Conservation (phyloP, 805 yeast species). For the Pichia paraexigua region DNA sequence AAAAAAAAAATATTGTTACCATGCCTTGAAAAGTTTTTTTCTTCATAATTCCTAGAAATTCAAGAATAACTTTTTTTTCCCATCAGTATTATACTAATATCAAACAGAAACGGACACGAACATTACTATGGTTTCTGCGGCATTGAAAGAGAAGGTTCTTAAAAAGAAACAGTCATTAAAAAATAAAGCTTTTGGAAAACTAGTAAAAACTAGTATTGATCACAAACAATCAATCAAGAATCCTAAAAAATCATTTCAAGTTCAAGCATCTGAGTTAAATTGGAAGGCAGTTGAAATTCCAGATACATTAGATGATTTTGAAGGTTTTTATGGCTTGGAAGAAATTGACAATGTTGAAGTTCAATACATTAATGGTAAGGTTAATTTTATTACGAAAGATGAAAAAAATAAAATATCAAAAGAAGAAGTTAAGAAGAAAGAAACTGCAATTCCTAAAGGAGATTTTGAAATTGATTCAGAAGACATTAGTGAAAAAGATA, state of each 20-base stretch:
- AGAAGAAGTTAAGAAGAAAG: constrained; percentile 20
- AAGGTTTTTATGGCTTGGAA: constrained; percentile 87
- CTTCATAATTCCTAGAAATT: background rate
- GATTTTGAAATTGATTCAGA: constrained; percentile 17
- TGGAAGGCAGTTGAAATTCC: constrained; percentile 86
- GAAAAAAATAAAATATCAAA: constrained; percentile 13
- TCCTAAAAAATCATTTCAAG: constrained; percentile 28
- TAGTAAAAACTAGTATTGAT: background rate
- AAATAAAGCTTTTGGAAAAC: constrained; percentile 5
- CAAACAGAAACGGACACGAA: background rate
- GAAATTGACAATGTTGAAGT: constrained; percentile 92
- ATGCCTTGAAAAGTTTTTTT: constrained; percentile 4
- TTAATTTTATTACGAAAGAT: constrained; percentile 45
- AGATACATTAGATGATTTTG: constrained; percentile 77
- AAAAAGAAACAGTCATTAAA: constrained; percentile 12
- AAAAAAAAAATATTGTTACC: background rate
- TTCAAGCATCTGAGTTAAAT: constrained; percentile 37
- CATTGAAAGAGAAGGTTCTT: constrained; percentile 12
- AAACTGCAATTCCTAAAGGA: constrained; percentile 19
- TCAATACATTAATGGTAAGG: constrained; percentile 59
- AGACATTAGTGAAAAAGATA: constrained; percentile 17
- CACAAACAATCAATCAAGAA: constrained; percentile 2
- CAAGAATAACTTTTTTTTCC: background rate
- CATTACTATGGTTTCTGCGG: constrained; percentile 14
- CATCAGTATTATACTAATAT: background rate